Evolutionary conservation across 192 early-diverging fungal species (phyloP).

Genomic region (Mortierella antarctica): DNA sequence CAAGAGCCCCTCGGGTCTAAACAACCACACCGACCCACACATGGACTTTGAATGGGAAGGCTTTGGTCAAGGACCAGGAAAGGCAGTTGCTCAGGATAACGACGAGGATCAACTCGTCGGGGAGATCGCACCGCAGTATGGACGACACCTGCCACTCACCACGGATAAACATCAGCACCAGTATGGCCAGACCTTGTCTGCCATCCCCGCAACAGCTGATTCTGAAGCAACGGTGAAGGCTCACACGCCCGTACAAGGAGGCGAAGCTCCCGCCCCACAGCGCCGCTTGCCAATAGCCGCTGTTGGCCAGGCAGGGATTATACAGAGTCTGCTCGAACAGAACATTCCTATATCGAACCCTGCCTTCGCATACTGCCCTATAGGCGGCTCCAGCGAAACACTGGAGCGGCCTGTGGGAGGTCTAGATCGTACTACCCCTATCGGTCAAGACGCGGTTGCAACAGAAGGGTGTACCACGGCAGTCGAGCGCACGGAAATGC

Average conservation of each 20-base stretch:
- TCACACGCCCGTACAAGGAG: background rate
- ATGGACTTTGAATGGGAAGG: slow-evolving; percentile 38
- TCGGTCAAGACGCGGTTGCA: slow-evolving; percentile 33
- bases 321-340: background rate
- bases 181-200: slow-evolving; percentile 14
- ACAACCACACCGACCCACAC: slow-evolving; percentile 20
- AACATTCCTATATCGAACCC: slow-evolving; percentile 17
- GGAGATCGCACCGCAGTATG: background rate
- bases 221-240: slow-evolving; percentile 12
- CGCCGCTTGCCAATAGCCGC: slow-evolving; percentile 1
- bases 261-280: slow-evolving; percentile 18
- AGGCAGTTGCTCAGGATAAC: slow-evolving; percentile 4
- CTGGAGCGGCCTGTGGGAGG: slow-evolving; percentile 15
- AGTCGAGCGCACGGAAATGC: background rate
- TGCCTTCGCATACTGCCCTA: slow-evolving; percentile 11
- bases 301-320: slow-evolving; percentile 15
- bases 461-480: slow-evolving; percentile 26
- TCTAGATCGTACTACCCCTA: slow-evolving; percentile 35
- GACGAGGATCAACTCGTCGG: background rate
- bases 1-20: slow-evolving; percentile 16
- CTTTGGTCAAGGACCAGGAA: slow-evolving; percentile 49
- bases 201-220: slow-evolving; percentile 16
- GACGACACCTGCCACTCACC: slow-evolving; percentile 3
- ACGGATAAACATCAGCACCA: slow-evolving; percentile 10
- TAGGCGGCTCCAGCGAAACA: background rate